A percentile compares a stretch with the other conserved stretches of the same genome.
These are phyloP conservation scores for Lactarius hengduanensis DNA, from an alignment of 768 basidiomycete species.

Conservation along the genomic window DNA sequence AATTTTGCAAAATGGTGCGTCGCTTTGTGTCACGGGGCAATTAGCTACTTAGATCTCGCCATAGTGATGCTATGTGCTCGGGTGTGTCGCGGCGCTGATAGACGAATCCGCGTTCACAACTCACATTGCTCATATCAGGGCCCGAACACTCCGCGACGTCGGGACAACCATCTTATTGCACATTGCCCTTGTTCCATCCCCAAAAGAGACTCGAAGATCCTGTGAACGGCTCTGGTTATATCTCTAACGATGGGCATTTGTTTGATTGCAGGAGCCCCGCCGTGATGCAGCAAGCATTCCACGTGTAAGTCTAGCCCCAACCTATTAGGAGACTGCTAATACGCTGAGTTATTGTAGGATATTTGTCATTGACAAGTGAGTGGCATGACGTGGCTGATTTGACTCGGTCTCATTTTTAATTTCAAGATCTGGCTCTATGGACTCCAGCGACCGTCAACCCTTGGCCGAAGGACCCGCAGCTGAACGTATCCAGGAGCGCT, in stretches of 20 bases:
- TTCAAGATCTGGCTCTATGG: conserved; percentile 54
- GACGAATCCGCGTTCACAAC: too few relatives aligned
- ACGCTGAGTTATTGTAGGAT: conserved; percentile 37
- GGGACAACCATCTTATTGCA: conserved; percentile 53
- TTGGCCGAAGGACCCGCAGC: conserved; percentile 44
- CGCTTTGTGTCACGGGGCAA: neutral
- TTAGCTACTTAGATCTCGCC: neutral
- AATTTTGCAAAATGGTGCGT: conserved; percentile 55
- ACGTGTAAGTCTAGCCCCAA: conserved; percentile 46
- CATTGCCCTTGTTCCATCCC: conserved; percentile 52
- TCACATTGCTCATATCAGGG: conserved; percentile 36
- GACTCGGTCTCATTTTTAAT: neutral
- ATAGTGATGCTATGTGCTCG: conserved; percentile 51
- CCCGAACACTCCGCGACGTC: conserved; percentile 46
- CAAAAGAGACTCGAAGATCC: conserved; percentile 34
- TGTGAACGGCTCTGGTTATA: conserved; percentile 41
- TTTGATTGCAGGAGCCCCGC: conserved; percentile 55
- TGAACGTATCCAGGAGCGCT: conserved; percentile 36
- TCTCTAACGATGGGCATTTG: conserved; percentile 56
- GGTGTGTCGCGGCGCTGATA: conserved; percentile 35
- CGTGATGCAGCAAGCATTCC: conserved; percentile 52
- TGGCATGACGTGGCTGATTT: neutral
- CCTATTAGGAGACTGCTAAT: neutral
- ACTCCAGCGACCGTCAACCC: conserved; percentile 41
- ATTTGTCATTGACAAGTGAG: conserved; percentile 52